Base-by-base conservation (phyloP, 163 green algal species). In the Chlamydomonas reinhardtii region DNA sequence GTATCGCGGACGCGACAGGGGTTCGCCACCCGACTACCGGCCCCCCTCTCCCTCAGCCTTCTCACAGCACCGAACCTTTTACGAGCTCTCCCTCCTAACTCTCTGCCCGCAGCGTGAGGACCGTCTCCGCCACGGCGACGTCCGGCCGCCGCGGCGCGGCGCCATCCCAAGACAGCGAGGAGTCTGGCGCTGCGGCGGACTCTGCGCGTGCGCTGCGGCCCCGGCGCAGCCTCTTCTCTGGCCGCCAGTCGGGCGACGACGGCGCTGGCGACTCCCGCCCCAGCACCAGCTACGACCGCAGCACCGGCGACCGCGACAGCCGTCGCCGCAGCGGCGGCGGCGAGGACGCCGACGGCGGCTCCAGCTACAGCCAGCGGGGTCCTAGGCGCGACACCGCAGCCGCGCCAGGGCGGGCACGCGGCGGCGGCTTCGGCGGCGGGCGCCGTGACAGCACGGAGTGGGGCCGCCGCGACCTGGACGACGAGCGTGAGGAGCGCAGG, bases 281-380 rank as follows among this genome's bases (percentile, higher is more conserved):
- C 14, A 84, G 76, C 64, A 84, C 76, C 48, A 84, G 76, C 35
- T 65, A 65, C 11, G 59, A 29, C 2, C 73, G 48, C 6, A 32
- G 48, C 17, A 37, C 2, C 59, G 22, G 19, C 4, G 22, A 24
- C 6, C 35, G 59, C 29, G 25, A 31, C 9, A 48, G 52, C 52
- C 48, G 68, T 52, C 17, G 83, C 48, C 59, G 74, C 43, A 22
- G 24, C 65, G 29, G 48, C 19, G 52, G 43, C 29, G 22, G 37
- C 16, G 37, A 19, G 37, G 59, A 12, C 27, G 31, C 39, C 31
- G 66, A 74, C 73, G 74, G 79, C 83, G 52, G 74, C 32, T 52
- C 34, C 32, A 34, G 35, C 48, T 20, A 54, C 68, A 54, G 22
- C 29, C 43, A 22, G 29, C 64, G 16, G 73, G 6, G 27, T 35